Evolutionary conservation across 176 grass and related monocot genomes (phyloP).

Genomic region (Musa beccarii): DNA sequence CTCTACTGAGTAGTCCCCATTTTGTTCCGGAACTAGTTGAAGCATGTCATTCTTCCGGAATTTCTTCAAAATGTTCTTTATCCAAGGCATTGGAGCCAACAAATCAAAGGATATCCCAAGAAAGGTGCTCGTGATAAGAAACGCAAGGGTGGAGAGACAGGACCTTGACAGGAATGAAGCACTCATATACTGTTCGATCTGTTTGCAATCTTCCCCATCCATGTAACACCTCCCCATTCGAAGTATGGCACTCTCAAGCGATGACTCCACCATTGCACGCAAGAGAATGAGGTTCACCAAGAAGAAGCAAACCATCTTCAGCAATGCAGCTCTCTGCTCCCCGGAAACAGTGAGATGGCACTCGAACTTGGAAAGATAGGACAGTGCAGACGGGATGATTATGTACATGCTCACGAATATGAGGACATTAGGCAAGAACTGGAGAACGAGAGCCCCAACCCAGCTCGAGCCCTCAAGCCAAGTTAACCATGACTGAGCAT

Average conservation of each 20-base stretch:
- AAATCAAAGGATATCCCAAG: constrained; percentile 98
- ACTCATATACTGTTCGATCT: constrained; percentile 87
- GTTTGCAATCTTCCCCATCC: constrained; percentile 69
- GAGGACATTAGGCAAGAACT: constrained; percentile 92
- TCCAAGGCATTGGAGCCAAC: constrained; percentile 80
- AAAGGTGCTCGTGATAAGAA: constrained; percentile 89
- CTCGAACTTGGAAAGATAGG: constrained; percentile 95
- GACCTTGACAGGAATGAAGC: constrained; percentile 94
- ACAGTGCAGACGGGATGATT: constrained; percentile 85
- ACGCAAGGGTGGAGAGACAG: constrained; percentile 86
- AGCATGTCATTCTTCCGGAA: constrained; percentile 99
- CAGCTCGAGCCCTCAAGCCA: constrained; percentile 93
- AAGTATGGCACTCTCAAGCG: constrained; percentile 83
- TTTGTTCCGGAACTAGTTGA: constrained; percentile 89
- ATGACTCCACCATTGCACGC: constrained; percentile 84
- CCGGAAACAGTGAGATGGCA: constrained; percentile 87
- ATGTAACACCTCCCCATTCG: constrained; percentile 89
- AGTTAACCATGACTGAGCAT: constrained; percentile 79
- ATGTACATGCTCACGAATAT: constrained; percentile 98
- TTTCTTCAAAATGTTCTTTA: constrained; percentile 95
- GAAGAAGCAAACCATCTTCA: constrained; percentile 99
- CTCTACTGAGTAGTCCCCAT: constrained; percentile 48
- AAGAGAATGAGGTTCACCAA: constrained; percentile 91
- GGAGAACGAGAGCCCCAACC: constrained; percentile 83
- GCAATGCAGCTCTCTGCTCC: constrained; percentile 87